A percentile compares a stretch with the other conserved stretches of the same genome.
These are phyloP conservation scores for Populus hybrid DNA, from an alignment of 441 rosid species.

Conservation along the genomic window DNA sequence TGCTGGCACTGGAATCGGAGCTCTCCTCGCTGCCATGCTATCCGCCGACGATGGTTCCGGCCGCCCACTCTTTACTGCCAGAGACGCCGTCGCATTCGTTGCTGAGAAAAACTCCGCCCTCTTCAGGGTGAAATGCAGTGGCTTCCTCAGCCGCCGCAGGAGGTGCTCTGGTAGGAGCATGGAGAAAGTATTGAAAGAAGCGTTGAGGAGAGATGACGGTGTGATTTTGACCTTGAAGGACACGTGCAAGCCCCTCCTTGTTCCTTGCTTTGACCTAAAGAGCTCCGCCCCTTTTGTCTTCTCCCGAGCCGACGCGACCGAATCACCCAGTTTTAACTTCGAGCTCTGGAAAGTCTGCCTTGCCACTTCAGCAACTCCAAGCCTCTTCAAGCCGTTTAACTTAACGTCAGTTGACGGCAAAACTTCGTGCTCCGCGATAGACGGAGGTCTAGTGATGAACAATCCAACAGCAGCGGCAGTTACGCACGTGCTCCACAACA, in stretches of 20 bases:
- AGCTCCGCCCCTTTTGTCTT: slow-evolving; percentile 93
- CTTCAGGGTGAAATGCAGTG: slow-evolving; percentile 36
- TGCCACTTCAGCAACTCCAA: slow-evolving; percentile 82
- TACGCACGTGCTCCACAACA: slow-evolving; percentile 93
- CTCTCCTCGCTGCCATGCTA: slow-evolving; percentile 71
- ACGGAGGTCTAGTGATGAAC: slow-evolving; percentile 94
- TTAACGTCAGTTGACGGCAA: slow-evolving; percentile 73
- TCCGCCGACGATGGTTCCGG: slow-evolving; percentile 71
- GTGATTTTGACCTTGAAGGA: slow-evolving; percentile 63
- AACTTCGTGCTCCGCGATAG: slow-evolving; percentile 70
- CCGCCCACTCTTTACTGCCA: slow-evolving; percentile 65
- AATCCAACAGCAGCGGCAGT: slow-evolving; percentile 87
- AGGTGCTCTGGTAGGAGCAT: slow-evolving; percentile 64
- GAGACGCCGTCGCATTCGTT: slow-evolving; percentile 52
- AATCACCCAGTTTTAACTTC: slow-evolving; percentile 83
- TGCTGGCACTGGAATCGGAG: slow-evolving; percentile 82
- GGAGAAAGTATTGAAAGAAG: slow-evolving; percentile 60
- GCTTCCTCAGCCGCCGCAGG: slow-evolving; percentile 39
- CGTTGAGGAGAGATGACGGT: slow-evolving; percentile 63
- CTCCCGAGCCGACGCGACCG: slow-evolving; percentile 34
- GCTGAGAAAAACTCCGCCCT: slow-evolving; percentile 47
- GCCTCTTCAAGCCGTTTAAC: slow-evolving; percentile 67
- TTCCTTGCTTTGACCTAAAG: slow-evolving; percentile 89
- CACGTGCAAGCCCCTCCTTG: slow-evolving; percentile 89
- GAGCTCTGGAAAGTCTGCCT: slow-evolving; percentile 88